Base-by-base conservation (phyloP, 2,329 filamentous ascomycete species). In the Aspergillus terreus region DNA sequence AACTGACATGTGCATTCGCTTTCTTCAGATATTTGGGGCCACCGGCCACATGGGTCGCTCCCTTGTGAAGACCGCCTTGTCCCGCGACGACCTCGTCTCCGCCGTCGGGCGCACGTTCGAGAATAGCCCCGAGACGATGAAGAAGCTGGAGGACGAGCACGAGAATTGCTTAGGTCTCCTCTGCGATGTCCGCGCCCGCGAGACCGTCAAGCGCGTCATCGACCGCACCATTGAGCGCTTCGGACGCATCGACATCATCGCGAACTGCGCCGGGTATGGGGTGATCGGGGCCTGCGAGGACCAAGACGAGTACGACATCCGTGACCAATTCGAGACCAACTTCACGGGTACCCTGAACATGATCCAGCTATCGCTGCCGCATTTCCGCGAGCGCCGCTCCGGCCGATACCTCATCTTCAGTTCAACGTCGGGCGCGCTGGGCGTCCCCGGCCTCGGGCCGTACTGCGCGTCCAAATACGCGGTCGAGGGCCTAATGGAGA, bases 401-500 rank as follows among this genome's bases (percentile, higher is more conserved):
- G 94, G 94, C 1, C 83, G 92, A 27, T 97, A 96, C 69, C 78
- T 97, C 46, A 95, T 97, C 57, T 96, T 97, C 74, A 96, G 90
- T 66, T 94, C 88, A 7, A 96, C 91, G 0, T 88, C 88, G 30
- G 94, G 94, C 4, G 90, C 92, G 0, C 80, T 96, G n/a, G 94
- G 92, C 2, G 90, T 97, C 0, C 94, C 94, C 0, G 94, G 94
- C 0, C 74, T 97, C 5, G 92, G 92, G 0, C 92, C 92, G 0
- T 97, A 96, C 67, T 97, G 92, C 71, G 94, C 94, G 1, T 96
- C 91, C 14, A 99, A 97, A 70, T 97, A 96, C 71, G 94, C 94
- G 0, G 90, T 96, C 4, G 94, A 99, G 68, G 94, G 92, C 0
- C 77, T 99, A 49, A 91, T 97, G 61, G 94, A 99, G 71, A 92